Base-by-base conservation (phyloP, 305 asterid genomes). In the Vinca major region DNA sequence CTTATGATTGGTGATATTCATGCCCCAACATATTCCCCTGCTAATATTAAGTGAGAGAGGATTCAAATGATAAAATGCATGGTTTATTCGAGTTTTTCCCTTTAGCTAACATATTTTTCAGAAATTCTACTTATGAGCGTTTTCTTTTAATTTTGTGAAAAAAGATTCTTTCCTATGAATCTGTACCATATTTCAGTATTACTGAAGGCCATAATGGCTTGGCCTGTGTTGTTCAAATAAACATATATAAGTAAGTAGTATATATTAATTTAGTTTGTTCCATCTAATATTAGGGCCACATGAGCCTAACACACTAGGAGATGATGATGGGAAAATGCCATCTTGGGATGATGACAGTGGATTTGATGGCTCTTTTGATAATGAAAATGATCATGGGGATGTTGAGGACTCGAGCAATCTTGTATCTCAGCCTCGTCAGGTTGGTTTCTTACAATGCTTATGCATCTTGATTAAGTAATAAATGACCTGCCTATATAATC, bases 351-450 rank as follows among this genome's bases (percentile, higher is more conserved):
- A 86, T 66, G 89, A 83, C 41, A 81, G 75, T 78, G 88, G 80
- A 71, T 80, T 78, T 79, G 86, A 76, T 71, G 94, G 86, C 51
- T 75, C 68, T 63, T 83, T 70, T 62, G 90, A 87, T 72, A 85
- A 80, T 75, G 92, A 74, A 66, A 74, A 79, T 72, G 78, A 80
- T 76, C 73, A 75, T 67, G 80, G 83, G 78, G 88, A 84, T 70
- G 77, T 67, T 19, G 96, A 86, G 50, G 96, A 86, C 69, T 75
- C 86, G 1, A 84, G 62, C 75, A 78, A 75, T 41, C 96, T 92
- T 72, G 90, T 92, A 71, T 88, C 96, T 78, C 97, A 90, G 81
- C 97, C 97, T 66, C 97, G 97, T 21, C 97, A 92, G 98, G 98
- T 90, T 75, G 47, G 82, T 62, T 47, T 65, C 6, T 12, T 65